These are phyloP conservation scores for Talaromyces sp. DNA, from an alignment of 2,329 filamentous ascomycete genomes.

Conservation along the genomic window DNA sequence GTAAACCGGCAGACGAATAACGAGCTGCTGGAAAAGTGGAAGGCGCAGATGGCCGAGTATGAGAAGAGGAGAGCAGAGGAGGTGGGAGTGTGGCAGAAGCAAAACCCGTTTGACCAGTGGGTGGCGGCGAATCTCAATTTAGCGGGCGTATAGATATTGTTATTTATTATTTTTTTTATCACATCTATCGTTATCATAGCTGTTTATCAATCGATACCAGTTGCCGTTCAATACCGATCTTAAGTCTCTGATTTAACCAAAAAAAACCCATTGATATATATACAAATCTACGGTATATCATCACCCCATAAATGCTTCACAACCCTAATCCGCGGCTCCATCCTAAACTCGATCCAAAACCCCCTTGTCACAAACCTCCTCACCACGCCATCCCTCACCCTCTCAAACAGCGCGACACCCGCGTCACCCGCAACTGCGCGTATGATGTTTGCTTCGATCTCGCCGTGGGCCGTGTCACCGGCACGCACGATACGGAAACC, in stretches of 20 bases:
- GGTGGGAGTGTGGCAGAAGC: constrained; percentile 35
- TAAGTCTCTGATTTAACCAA: too few species aligned
- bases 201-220: neutral
- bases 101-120: constrained; percentile 33
- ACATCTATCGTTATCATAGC: neutral
- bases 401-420: constrained; percentile 23
- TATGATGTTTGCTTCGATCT: constrained; percentile 30
- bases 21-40: constrained; percentile 64
- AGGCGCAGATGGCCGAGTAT: constrained; percentile 56
- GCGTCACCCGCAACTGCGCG: constrained; percentile 27
- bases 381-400: constrained; percentile 16
- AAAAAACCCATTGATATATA: neutral
- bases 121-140: neutral
- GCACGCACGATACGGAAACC: constrained; percentile 46
- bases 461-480: constrained; percentile 22
- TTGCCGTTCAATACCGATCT: neutral
- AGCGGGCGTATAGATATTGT: neutral
- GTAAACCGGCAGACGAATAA: constrained; percentile 65
- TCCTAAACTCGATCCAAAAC: constrained; percentile 51
- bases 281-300: neutral
- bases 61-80: constrained; percentile 32
- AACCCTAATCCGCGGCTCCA: constrained; percentile 51
- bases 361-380: constrained; percentile 37
- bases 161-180: neutral
- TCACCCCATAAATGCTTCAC: constrained; percentile 32